Percentiles rank a stretch among this genome's conserved stretches.
These are phyloP conservation scores for Pisolithus tinctorius DNA, from an alignment of 768 basidiomycete genomes.

Conservation along the genomic window DNA sequence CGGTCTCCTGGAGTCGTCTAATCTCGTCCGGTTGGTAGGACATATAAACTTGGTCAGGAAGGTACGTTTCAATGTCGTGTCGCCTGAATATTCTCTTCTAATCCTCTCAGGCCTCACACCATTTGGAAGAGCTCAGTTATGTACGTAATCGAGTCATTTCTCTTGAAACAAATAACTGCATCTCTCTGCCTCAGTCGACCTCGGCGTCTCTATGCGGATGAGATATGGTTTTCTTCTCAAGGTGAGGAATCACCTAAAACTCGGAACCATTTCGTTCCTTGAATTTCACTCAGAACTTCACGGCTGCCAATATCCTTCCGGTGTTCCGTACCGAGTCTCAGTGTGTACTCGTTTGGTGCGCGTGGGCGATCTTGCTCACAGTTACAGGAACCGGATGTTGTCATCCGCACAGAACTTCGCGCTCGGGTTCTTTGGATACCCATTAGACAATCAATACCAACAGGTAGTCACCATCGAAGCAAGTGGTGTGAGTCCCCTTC, in stretches of 20 bases:
- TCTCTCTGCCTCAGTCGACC: constrained; percentile 23
- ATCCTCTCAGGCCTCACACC: constrained; percentile 57
- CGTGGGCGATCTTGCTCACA: background rate
- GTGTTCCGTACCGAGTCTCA: constrained; percentile 50
- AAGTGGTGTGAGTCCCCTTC: constrained; percentile 20
- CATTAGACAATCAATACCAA: constrained; percentile 37
- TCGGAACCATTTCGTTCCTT: constrained; percentile 10
- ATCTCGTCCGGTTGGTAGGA: constrained; percentile 36
- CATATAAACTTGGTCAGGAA: constrained; percentile 81
- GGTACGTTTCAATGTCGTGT: constrained; percentile 28
- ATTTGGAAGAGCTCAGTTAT: constrained; percentile 78
- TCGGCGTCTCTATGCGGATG: constrained; percentile 36
- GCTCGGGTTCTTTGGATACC: constrained; percentile 46
- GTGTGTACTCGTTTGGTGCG: constrained; percentile 15
- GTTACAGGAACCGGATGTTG: constrained; percentile 41
- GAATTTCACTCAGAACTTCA: constrained; percentile 31
- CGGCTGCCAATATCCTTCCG: constrained; percentile 32
- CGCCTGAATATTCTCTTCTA: constrained; percentile 8
- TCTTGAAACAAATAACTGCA: background rate
- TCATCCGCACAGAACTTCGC: constrained; percentile 48
- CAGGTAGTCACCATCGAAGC: constrained; percentile 38
- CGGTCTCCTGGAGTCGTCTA: background rate
- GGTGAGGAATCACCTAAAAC: constrained; percentile 10
- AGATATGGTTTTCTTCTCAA: constrained; percentile 38
- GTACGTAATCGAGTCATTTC: constrained; percentile 30